phyloP scores from a whole-genome alignment of 495 filamentous ascomycete genomes.

The Astrothelium subdiscretum region DNA sequence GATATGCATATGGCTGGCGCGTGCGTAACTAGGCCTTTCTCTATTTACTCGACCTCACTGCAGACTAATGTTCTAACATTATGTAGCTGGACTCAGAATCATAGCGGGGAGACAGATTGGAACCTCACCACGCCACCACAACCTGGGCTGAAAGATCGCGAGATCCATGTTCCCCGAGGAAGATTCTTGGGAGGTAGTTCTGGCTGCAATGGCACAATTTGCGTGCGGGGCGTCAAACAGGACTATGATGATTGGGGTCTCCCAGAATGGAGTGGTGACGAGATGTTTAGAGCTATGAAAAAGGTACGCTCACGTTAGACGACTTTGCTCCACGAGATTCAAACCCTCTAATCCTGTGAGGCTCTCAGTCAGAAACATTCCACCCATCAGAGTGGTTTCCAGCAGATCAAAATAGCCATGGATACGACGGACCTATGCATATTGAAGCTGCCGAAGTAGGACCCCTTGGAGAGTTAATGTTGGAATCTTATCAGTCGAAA shows the following conservation, averaged over 20 bases:
- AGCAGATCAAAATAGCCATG: constrained; percentile 13
- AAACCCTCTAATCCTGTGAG: neutral
- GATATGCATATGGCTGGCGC: constrained; percentile 18
- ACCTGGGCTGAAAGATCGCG: constrained; percentile 8
- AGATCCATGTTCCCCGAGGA: constrained; percentile 31
- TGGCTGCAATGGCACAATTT: constrained; percentile 52
- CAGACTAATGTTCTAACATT: neutral
- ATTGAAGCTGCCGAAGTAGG: constrained; percentile 39
- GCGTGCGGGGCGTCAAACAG: constrained; percentile 45
- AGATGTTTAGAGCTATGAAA: constrained; percentile 41
- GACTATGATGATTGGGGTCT: constrained; percentile 53
- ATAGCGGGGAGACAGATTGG: constrained; percentile 15
- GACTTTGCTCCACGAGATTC: neutral
- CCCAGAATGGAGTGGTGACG: constrained; percentile 42
- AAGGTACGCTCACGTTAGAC: constrained; percentile 26
- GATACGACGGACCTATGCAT: constrained; percentile 35
- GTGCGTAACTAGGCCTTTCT: constrained; percentile 5
- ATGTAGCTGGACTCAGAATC: constrained; percentile 8
- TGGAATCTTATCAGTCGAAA: constrained; percentile 37
- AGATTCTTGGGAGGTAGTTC: constrained; percentile 48
- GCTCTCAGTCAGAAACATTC: constrained; percentile 8
- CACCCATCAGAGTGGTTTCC: constrained; percentile 28
- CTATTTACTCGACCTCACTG: neutral
- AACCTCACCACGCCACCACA: constrained; percentile 17
- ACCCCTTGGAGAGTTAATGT: constrained; percentile 36